Base-by-base conservation (phyloP, 176 grass and related monocot genomes). In the Triticum turgidum region DNA sequence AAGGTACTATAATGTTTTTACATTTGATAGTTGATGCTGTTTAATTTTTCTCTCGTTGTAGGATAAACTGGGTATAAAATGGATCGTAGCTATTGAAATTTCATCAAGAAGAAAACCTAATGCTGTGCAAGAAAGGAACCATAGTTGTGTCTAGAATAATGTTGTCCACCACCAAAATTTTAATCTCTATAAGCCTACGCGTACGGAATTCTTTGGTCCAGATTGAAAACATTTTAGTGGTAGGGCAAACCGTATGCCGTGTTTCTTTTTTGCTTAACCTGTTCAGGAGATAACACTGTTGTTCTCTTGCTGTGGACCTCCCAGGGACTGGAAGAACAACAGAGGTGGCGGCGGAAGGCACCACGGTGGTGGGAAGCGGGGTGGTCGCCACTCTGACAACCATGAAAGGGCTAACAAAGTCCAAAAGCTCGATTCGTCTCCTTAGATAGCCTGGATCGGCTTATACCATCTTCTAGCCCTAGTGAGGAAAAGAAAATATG, bases 261-360 rank as follows among this genome's bases (percentile, higher is more conserved):
- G 34, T 15, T 21, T 11, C 4, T 32, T 86, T 70, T 73, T 7
- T 21, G 38, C 22, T 45, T 80, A 79, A 74, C 30, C 61, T 69
- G 20, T 63, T 37, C 77, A 65, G 38, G 66, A 75, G 49, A 80
- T 87, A 84, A 84, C 66, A 5, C 38, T 18, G 20, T 61, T 24
- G 67, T 22, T 29, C 27, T 9, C 25, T 84, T 61, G 27, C 11
- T 74, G 27, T 62, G 24, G 22, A 49, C 49, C 73, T 90, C 67
- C 1, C 71, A 95, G 90, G 56, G 93, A 87, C 14, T 78, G 88
- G 86, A 92, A 83, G 70, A 81, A 80, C 27, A 81, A 78, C 63
- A 84, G 90, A 81, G 88, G 73, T 33, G 90, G 86, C 7, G 90
- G 88, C 3, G 90, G 93, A 78, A 95, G 61, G 78, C 83, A 84